Percentiles rank a stretch among this genome's conserved stretches.
phyloP scores from a whole-genome alignment of 2,329 filamentous ascomycete species.

The Dactylonectria estremocensis region DNA sequence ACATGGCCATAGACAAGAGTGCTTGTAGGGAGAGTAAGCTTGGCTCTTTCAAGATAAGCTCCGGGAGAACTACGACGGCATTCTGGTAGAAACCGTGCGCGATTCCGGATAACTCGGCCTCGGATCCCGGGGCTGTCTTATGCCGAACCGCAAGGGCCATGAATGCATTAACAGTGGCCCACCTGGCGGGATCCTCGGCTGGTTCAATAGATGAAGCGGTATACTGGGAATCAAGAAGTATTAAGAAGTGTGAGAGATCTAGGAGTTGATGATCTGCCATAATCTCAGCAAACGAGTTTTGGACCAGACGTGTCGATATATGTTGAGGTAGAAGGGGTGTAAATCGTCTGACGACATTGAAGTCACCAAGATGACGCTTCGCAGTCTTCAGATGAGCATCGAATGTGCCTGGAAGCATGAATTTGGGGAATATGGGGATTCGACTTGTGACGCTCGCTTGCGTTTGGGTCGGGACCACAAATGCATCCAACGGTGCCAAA shows the following conservation, averaged over 20 bases:
- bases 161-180: neutral
- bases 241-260: neutral
- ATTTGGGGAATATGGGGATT: neutral
- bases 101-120: neutral
- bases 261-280: slow-evolving; percentile 11
- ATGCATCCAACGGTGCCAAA: neutral
- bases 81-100: neutral
- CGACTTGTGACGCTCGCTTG: neutral
- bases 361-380: neutral
- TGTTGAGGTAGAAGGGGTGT: neutral
- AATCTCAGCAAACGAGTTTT: slow-evolving; percentile 5
- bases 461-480: neutral
- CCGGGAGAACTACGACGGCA: neutral
- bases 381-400: neutral
- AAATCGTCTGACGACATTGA: neutral
- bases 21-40: slow-evolving; percentile 5
- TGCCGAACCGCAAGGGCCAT: neutral
- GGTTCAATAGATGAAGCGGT: neutral
- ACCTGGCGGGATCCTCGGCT: neutral
- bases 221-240: neutral
- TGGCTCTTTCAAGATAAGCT: neutral
- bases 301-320: slow-evolving; percentile 7
- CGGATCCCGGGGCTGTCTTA: neutral
- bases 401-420: neutral
- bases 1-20: neutral